These are phyloP conservation scores for Mucor piriformis DNA, from an alignment of 371 early-diverging fungal species.

Conservation along the genomic window DNA sequence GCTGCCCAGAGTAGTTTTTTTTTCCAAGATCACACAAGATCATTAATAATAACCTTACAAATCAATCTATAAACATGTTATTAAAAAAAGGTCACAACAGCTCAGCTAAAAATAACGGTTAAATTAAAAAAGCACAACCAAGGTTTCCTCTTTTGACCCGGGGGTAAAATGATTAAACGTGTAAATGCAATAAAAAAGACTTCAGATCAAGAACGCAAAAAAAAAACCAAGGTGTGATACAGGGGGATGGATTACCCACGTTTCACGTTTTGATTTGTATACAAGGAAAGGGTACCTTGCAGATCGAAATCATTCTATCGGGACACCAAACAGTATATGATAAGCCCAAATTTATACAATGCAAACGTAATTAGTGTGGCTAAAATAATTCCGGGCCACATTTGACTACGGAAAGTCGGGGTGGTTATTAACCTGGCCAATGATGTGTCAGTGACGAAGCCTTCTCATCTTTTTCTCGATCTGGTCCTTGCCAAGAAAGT, in stretches of 20 bases:
- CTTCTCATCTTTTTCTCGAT: neutral
- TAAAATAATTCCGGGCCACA: conserved; percentile 13
- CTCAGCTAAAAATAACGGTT: neutral
- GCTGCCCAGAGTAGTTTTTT: too few relatives aligned
- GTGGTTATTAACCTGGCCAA: conserved; percentile 16
- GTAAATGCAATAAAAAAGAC: neutral
- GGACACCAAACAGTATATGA: too few relatives aligned
- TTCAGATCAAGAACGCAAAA: neutral
- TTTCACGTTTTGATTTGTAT: too few relatives aligned
- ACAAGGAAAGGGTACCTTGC: too few relatives aligned
- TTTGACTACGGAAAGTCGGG: conserved; percentile 11
- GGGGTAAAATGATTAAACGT: neutral
- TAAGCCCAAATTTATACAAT: conserved; percentile 2
- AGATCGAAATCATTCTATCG: too few relatives aligned
- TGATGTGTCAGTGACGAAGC: neutral
- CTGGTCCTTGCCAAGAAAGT: neutral
- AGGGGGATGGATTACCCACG: too few relatives aligned
- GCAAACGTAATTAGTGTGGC: conserved; percentile 14
- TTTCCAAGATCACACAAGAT: too few relatives aligned
- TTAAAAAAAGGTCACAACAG: too few relatives aligned
- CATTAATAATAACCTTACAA: too few relatives aligned
- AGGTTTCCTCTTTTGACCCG: conserved; percentile 11
- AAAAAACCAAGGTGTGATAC: too few relatives aligned
- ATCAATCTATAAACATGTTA: too few relatives aligned
- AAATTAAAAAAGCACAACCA: conserved; percentile 10